Percentiles rank a stretch among this genome's conserved stretches.
Conservation (phyloP, 192 early-diverging fungal species). For the Coemansia sp. region DNA sequence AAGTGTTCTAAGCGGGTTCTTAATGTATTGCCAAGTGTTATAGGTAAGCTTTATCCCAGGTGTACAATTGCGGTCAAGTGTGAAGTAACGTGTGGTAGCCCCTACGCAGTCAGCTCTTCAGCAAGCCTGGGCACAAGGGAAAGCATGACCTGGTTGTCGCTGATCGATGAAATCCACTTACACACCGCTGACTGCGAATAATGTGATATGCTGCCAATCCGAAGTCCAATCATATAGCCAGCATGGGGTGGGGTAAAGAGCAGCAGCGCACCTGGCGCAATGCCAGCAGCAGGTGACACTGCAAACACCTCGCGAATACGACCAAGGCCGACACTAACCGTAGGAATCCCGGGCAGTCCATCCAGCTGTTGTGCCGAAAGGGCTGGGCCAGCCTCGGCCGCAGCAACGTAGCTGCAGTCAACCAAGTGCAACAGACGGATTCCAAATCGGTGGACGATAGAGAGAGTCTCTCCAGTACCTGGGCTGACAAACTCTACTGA, state of each 20-base stretch:
- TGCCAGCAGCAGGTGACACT: constrained; percentile 30
- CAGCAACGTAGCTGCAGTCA: constrained; percentile 8
- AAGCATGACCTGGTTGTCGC: background rate
- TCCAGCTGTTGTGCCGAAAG: background rate
- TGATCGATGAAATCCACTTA: background rate
- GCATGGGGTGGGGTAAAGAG: background rate
- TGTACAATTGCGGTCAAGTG: background rate
- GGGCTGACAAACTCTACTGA: constrained; percentile 38
- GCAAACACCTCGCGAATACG: constrained; percentile 15
- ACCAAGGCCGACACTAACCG: constrained; percentile 1
- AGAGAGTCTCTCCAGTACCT: constrained; percentile 31
- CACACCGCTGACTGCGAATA: background rate
- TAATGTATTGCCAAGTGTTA: no score
- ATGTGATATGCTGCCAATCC: background rate
- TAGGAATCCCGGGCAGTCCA: background rate
- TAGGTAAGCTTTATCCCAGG: background rate
- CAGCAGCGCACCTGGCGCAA: constrained; percentile 11
- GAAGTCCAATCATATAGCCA: background rate
- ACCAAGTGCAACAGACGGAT: constrained; percentile 30
- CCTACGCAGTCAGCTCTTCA: background rate
- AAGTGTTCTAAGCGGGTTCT: no score
- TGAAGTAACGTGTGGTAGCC: background rate
- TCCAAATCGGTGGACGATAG: constrained; percentile 31
- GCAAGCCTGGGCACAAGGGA: background rate
- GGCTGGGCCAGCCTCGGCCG: background rate